Conservation (phyloP, 805 yeast genomes). For the Monosporozyma servazzii region DNA sequence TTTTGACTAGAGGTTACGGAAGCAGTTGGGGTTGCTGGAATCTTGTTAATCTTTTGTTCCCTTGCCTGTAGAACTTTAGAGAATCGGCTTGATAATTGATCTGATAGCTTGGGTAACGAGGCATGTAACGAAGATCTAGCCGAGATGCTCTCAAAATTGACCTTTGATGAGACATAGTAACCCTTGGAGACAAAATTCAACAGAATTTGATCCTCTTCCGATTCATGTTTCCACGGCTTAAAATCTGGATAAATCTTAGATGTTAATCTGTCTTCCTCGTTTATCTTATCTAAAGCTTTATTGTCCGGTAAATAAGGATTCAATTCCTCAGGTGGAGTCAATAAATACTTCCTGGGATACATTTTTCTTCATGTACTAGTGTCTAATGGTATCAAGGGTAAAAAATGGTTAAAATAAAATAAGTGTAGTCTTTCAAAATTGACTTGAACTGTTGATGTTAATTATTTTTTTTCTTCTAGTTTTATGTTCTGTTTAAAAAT, state of each 20-base stretch:
- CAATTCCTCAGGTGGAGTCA: constrained; percentile 28
- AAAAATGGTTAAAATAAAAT: not conserved
- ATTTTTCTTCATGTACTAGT: not conserved
- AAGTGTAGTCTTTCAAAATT: too few relatives aligned
- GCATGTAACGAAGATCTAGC: constrained; percentile 30
- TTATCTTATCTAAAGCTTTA: not conserved
- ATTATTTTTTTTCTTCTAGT: too few relatives aligned
- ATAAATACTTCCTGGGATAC: constrained; percentile 21
- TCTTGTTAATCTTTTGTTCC: constrained; percentile 26
- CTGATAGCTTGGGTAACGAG: constrained; percentile 25
- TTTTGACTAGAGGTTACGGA: not conserved
- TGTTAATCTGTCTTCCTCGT: not conserved
- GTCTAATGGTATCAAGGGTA: not conserved
- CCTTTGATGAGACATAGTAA: constrained; percentile 26
- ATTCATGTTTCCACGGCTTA: constrained; percentile 28
- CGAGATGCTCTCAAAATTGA: constrained; percentile 30
- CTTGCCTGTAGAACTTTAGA: constrained; percentile 23
- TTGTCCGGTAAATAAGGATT: constrained; percentile 18
- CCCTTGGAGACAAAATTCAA: constrained; percentile 28
- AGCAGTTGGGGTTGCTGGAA: constrained; percentile 9
- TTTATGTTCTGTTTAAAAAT: too few relatives aligned
- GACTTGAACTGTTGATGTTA: too few relatives aligned
- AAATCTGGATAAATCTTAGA: constrained; percentile 25
- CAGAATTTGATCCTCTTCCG: constrained; percentile 26
- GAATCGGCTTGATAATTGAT: constrained; percentile 23